Evolutionary conservation across 2,329 filamentous ascomycete species (phyloP), one percentile per base, ranked within the genome.

Genomic region (Ophiostoma ulmi): DNA sequence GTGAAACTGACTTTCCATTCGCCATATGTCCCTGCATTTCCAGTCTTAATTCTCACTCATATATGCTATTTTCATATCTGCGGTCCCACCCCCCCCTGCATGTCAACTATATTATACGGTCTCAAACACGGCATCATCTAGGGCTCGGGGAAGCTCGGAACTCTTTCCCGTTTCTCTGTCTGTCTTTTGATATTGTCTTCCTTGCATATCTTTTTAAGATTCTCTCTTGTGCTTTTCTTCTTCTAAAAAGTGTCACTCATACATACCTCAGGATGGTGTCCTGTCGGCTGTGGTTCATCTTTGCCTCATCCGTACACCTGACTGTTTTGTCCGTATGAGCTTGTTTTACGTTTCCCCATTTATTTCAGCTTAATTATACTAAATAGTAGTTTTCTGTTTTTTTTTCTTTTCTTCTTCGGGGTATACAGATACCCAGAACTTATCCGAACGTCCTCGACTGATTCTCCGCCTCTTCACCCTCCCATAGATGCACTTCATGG

Each of bases 401-500:
- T 44, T 44, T 44, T 44, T 44, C 39, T 41, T 41, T 41, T 22
- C 14, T 20, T 48, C 44, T 48, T 0, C 5, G n/a, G 44, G 44
- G 52, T 58, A 11, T n/a, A 58, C 52, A 58, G 26, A 63, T 17
- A 31, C 1, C 11, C 26, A 31, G 6, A 55, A 26, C 10, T 7
- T 35, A 35, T 31, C 14, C 26, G 58, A 35, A 11, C n/a, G 36
- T 39, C n/a, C 36, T 31, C 13, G 65, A 67, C 22, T 67, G 65
- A 31, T 26, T 67, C 39, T 41, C 65, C 65, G 65, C 65, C 65
- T 48, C 65, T 67, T 67, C 6, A 39, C 36, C 22, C 65, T 11
- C 38, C 38, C 26, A 48, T 48, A 13, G 36, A 65, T 22, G 2
- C n/a, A 2, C 11, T 35, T 48, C 6, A 13, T 35, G 13, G 5